Base-by-base conservation (phyloP, 331 rosid genomes). In the Spiraea crenata region DNA sequence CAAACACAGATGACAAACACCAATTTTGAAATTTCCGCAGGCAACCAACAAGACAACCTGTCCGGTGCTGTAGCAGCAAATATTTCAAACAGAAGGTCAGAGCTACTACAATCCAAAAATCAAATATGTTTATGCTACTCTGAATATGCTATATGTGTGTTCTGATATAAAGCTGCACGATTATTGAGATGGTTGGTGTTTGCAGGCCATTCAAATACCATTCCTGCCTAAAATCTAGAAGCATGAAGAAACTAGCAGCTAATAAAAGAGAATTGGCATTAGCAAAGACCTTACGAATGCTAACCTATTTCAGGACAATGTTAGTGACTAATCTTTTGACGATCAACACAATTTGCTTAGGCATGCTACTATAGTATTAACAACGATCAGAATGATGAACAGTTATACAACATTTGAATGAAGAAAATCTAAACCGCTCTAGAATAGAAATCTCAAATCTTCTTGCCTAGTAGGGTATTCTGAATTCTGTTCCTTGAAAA, bases 1-100 rank as follows among this genome's bases (percentile, higher is more conserved):
- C 97, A 54, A 84, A 79, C 85, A 85, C 96, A 20, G 92, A 87
- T 0, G 95, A 50, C 86, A 89, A 54, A 52, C 99, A 91, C 99
- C 99, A 93, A 69, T 86, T 93, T 96, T 93, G 97, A 60, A 91
- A 73, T 74, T 93, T 93, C 35, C 99, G 49, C 71, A 93, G 82
- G 89, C 99, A 91, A 66, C 97, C 99, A 17, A 93, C 97, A 3
- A 91, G 90, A 48, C 91, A 84, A 25, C 99, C 99, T 0, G 97
- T 93, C 63, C 99, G 88, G 76, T 91, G 97, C 99, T 93, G 95
- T 83, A 78, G 13, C 14, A 14, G 38, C 56, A 31, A 11, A 78
- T 0, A 40, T 13, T 66, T 50, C 6, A 57, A 52, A 46, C 51
- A 20, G 12, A 31, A 66, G 12, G 54, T 52, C n/a, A 51, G 47